Percentiles rank a stretch among this genome's conserved stretches.
These are phyloP conservation scores for Discostella stelligeroides DNA, from an alignment of 108 stramenopile species.

Conservation along the genomic window DNA sequence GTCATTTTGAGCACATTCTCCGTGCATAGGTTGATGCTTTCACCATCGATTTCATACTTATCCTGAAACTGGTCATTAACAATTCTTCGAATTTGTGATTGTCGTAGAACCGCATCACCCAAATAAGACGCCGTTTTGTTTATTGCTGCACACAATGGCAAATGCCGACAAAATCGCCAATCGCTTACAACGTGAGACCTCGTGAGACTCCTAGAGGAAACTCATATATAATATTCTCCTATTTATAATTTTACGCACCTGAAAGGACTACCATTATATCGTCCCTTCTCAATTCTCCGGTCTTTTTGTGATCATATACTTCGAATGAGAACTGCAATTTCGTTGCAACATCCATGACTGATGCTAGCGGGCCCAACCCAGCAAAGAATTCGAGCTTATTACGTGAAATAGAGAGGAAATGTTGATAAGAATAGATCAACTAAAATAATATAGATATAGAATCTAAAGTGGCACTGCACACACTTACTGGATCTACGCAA, in stretches of 20 bases:
- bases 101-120: slow-evolving; percentile 52
- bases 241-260: slow-evolving; percentile 15
- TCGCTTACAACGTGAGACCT: too few relatives aligned
- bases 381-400: slow-evolving; percentile 43
- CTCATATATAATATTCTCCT: too few relatives aligned
- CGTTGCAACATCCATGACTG: slow-evolving; percentile 39
- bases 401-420: not conserved
- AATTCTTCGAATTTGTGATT: slow-evolving; percentile 46
- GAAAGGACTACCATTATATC: slow-evolving; percentile 19
- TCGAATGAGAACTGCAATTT: slow-evolving; percentile 50
- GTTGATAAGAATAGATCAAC: not conserved
- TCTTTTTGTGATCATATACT: slow-evolving; percentile 40
- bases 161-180: too few relatives aligned
- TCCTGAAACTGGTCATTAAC: slow-evolving; percentile 48
- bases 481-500: slow-evolving; percentile 36
- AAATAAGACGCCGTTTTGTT: slow-evolving; percentile 60
- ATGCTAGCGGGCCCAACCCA: slow-evolving; percentile 66
- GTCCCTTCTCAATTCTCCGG: slow-evolving; percentile 23
- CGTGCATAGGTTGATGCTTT: slow-evolving; percentile 19
- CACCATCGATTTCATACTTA: slow-evolving; percentile 1
- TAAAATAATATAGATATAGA: too few relatives aligned
- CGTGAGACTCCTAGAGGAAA: too few relatives aligned
- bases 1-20: slow-evolving; percentile 25
- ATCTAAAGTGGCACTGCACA: too few relatives aligned
- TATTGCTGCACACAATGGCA: too few relatives aligned